phyloP scores from a whole-genome alignment of 164 flowering plant genomes.

The Cinnamomum micranthum region DNA sequence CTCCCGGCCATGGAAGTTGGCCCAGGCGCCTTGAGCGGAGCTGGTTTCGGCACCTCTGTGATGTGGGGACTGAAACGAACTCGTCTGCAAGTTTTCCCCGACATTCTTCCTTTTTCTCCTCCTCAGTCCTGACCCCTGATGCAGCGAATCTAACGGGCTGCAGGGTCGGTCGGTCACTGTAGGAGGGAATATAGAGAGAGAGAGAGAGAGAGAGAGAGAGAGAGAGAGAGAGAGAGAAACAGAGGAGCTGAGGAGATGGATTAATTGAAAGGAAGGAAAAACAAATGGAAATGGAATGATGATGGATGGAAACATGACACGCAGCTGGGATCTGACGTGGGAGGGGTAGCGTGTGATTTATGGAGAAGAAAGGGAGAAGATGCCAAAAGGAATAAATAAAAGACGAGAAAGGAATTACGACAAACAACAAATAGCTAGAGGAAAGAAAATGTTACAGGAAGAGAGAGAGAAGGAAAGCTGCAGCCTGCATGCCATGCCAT shows the following conservation, averaged over 20 bases:
- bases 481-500: no score
- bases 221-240: neutral
- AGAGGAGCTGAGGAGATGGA: neutral
- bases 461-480: no score
- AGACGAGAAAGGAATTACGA: neutral
- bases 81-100: constrained; percentile 27
- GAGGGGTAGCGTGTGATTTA: no score
- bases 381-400: neutral
- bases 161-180: no score
- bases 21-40: constrained; percentile 10
- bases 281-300: no score
- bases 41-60: constrained; percentile 25
- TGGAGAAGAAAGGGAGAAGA: neutral
- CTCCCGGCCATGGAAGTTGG: constrained; percentile 6
- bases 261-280: no score
- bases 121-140: neutral
- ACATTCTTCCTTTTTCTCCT: constrained; percentile 22
- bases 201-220: no score
- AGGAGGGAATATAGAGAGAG: neutral
- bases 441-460: neutral
- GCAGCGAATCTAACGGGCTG: neutral
- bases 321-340: no score
- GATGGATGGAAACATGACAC: no score
- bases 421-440: neutral
- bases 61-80: constrained; percentile 27